Percentiles rank a stretch among this genome's conserved stretches.
Evolutionary conservation across 805 yeast species (phyloP).

Genomic region (Kuraishia cidri): DNA sequence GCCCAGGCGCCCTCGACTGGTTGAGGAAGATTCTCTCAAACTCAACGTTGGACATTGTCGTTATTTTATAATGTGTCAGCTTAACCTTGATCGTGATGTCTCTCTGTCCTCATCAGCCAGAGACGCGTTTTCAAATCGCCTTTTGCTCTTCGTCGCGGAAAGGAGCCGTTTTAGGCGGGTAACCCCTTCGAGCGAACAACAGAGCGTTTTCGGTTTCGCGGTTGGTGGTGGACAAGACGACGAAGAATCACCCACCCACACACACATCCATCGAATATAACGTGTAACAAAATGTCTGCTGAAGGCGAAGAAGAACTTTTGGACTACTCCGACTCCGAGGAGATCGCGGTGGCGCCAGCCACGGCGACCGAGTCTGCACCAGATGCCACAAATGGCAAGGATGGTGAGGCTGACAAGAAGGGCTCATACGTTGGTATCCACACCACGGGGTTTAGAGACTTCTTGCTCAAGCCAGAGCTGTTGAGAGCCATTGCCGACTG

Average conservation of each 20-base stretch:
- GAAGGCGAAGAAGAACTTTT: slow-evolving; percentile 99
- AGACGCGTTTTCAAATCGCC: no score
- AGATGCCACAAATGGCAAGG: slow-evolving; percentile 32
- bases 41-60: slow-evolving; percentile 48
- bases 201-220: no score
- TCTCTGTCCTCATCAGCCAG: no score
- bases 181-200: no score
- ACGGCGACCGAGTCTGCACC: slow-evolving; percentile 24
- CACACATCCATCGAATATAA: no score
- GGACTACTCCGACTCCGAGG: slow-evolving; percentile 98
- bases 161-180: no score
- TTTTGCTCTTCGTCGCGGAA: no score
- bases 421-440: slow-evolving; percentile 98
- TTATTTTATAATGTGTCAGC: no score
- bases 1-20: slow-evolving; percentile 76
- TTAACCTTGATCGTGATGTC: no score
- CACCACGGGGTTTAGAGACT: slow-evolving; percentile 98
- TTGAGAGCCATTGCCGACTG: slow-evolving; percentile 97
- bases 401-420: slow-evolving; percentile 69
- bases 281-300: slow-evolving; percentile 86
- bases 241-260: no score
- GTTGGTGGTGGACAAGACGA: no score
- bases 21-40: slow-evolving; percentile 88
- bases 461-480: slow-evolving; percentile 91
- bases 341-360: slow-evolving; percentile 66